Evolutionary conservation across 2,329 filamentous ascomycete species (phyloP).

Genomic region (Aspergillus sergii): DNA sequence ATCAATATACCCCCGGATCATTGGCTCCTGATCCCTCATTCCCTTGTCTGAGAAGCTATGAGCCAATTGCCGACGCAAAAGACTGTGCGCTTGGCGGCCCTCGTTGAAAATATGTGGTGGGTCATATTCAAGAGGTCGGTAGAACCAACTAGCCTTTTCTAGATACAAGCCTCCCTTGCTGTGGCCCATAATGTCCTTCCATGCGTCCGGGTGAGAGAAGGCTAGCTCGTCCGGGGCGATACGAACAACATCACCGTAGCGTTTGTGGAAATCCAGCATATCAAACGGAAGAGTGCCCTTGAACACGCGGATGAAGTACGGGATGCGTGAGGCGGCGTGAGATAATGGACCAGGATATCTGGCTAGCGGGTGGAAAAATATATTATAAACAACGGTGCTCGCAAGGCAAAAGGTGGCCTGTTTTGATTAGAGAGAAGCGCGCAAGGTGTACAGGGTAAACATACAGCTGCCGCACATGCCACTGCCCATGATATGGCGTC

Average conservation of each 20-base stretch:
- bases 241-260: conserved; percentile 33
- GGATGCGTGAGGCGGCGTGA: conserved; percentile 49
- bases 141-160: neutral
- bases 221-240: conserved; percentile 31
- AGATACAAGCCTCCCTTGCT: neutral
- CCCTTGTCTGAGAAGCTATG: conserved; percentile 49
- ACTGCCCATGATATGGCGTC: neutral
- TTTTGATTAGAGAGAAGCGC: neutral
- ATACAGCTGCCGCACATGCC: neutral
- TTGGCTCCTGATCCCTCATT: conserved; percentile 41
- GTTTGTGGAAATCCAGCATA: conserved; percentile 27
- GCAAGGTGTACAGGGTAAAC: neutral
- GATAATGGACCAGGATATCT: conserved; percentile 26
- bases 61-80: conserved; percentile 35
- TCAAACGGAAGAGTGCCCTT: conserved; percentile 24
- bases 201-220: conserved; percentile 26
- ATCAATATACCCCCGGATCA: conserved; percentile 31
- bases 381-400: conserved; percentile 21
- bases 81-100: conserved; percentile 21
- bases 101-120: neutral
- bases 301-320: conserved; percentile 68
- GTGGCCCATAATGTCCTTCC: conserved; percentile 33
- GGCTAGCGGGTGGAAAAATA: conserved; percentile 28
- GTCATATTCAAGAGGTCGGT: neutral
- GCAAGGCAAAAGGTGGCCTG: conserved; percentile 8